Conservation (phyloP, 148 eudicot genomes). For the Chenopodium quinoa region DNA sequence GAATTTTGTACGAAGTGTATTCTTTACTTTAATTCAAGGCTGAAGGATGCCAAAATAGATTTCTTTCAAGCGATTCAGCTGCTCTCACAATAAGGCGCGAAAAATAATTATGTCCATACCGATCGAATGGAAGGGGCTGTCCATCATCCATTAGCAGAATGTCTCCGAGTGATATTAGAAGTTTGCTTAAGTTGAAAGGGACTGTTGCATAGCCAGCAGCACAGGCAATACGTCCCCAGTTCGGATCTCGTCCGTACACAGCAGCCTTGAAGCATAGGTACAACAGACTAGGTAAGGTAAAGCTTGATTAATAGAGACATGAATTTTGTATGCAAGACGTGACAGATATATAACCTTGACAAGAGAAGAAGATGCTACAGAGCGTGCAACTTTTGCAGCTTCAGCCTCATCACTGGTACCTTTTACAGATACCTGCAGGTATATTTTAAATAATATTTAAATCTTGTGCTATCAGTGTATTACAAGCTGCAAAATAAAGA, state of each 20-base stretch:
- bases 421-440: constrained; percentile 63
- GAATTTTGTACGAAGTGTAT: not conserved
- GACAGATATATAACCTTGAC: constrained; percentile 53
- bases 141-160: constrained; percentile 84
- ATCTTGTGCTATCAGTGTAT: not conserved
- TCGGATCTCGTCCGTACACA: constrained; percentile 95
- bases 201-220: constrained; percentile 96
- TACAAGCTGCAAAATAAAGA: not conserved
- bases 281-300: constrained; percentile 8
- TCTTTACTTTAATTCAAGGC: not conserved
- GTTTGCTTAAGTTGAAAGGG: constrained; percentile 60
- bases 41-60: not conserved
- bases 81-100: not conserved
- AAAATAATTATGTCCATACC: constrained; percentile 37
- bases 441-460: constrained; percentile 9
- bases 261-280: constrained; percentile 64
- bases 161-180: constrained; percentile 81
- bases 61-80: not conserved
- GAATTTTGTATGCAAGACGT: not conserved
- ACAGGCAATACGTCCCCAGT: constrained; percentile 99
- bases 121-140: constrained; percentile 83
- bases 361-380: constrained; percentile 92
- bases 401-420: constrained; percentile 80
- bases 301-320: constrained; percentile 14
- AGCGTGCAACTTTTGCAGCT: constrained; percentile 88